phyloP scores from a whole-genome alignment of 208 protist genomes.

The Leishmania martiniquensis region DNA sequence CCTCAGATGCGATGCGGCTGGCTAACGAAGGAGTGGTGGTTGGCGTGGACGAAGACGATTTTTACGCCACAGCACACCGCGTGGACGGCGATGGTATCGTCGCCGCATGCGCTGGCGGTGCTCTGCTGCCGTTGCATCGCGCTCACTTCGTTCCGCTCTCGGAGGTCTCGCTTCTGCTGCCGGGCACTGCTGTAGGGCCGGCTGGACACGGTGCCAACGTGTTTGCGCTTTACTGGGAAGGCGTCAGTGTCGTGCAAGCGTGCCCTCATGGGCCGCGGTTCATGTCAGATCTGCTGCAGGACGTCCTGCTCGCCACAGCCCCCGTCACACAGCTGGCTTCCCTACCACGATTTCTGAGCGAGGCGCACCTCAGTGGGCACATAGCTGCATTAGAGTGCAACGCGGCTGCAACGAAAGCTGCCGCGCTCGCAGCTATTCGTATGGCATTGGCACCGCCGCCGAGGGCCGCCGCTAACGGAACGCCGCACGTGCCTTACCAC shows the following conservation, averaged over 20 bases:
- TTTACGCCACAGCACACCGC: neutral
- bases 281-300: slow-evolving; percentile 38
- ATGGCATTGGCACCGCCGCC: slow-evolving; percentile 16
- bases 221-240: slow-evolving; percentile 39
- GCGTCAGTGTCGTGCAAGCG: slow-evolving; percentile 29
- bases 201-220: neutral
- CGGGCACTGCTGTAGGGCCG: slow-evolving; percentile 11
- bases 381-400: slow-evolving; percentile 40
- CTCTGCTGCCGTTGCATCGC: neutral
- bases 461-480: neutral
- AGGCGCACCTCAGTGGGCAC: slow-evolving; percentile 64
- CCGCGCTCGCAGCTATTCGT: slow-evolving; percentile 33
- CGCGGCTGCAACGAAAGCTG: slow-evolving; percentile 20
- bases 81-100: neutral
- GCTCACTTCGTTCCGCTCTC: slow-evolving; percentile 32
- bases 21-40: slow-evolving; percentile 37
- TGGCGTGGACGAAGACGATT: slow-evolving; percentile 27
- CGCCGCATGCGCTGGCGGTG: neutral
- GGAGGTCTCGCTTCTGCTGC: slow-evolving; percentile 2
- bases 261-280: slow-evolving; percentile 26
- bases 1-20: slow-evolving; percentile 15
- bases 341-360: slow-evolving; percentile 56
- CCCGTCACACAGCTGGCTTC: slow-evolving; percentile 27
- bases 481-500: slow-evolving; percentile 41
- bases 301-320: slow-evolving; percentile 25